Conservation (phyloP, 176 grass and related monocot species). For the Carex cristatella region DNA sequence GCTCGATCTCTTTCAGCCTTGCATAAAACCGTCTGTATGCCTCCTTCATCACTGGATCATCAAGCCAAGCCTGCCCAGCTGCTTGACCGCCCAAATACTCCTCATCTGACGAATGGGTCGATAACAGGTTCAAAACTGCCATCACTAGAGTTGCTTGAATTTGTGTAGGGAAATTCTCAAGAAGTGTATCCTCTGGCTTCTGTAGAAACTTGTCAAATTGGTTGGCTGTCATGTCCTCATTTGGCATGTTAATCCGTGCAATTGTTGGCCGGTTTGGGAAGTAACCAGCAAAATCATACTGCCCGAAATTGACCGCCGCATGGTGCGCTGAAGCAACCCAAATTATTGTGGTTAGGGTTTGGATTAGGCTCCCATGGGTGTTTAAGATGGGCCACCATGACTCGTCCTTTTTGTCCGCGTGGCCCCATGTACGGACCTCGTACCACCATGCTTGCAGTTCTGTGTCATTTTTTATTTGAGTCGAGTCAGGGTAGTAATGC, state of each 20-base stretch:
- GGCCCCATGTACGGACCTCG: slow-evolving; percentile 53
- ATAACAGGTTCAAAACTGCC: slow-evolving; percentile 58
- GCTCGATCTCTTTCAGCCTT: slow-evolving; percentile 53
- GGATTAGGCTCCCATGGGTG: slow-evolving; percentile 31
- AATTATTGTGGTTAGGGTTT: slow-evolving; percentile 63
- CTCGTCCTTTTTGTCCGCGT: slow-evolving; percentile 67
- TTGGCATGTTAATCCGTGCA: slow-evolving; percentile 64
- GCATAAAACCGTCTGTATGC: slow-evolving; percentile 35
- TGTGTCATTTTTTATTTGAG: slow-evolving; percentile 28
- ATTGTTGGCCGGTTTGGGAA: slow-evolving; percentile 72
- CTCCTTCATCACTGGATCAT: slow-evolving; percentile 27
- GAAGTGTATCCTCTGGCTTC: slow-evolving; percentile 48
- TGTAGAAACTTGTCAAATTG: slow-evolving; percentile 32
- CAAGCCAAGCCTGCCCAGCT: slow-evolving; percentile 36
- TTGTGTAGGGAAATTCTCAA: slow-evolving; percentile 50
- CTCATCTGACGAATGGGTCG: slow-evolving; percentile 67
- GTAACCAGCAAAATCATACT: slow-evolving; percentile 66
- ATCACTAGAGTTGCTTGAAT: slow-evolving; percentile 68
- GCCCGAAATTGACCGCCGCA: slow-evolving; percentile 82
- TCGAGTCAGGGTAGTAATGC: slow-evolving; percentile 39
- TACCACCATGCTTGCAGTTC: slow-evolving; percentile 75
- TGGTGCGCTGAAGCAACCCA: slow-evolving; percentile 91
- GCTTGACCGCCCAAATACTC: slow-evolving; percentile 61
- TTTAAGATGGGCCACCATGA: slow-evolving; percentile 61
- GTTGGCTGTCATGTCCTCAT: slow-evolving; percentile 42